Evolutionary conservation across 169 alveolate genomes (phyloP).

Genomic region (Plasmodium adleri): DNA sequence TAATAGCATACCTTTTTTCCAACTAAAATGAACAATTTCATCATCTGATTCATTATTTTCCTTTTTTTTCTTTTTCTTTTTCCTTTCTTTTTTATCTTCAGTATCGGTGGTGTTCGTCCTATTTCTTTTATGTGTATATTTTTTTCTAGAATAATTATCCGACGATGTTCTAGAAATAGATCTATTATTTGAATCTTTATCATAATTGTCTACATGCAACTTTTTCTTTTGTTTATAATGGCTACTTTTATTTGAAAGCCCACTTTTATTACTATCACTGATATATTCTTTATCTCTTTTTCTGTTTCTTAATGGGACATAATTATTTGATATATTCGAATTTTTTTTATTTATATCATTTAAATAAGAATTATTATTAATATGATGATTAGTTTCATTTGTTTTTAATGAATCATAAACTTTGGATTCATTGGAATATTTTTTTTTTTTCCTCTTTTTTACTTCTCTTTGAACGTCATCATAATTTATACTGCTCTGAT

Average conservation of each 20-base stretch:
- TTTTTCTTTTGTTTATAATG: slow-evolving; percentile 18
- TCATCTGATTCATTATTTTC: slow-evolving; percentile 65
- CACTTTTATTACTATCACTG: not conserved
- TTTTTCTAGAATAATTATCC: slow-evolving; percentile 14
- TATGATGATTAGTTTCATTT: slow-evolving; percentile 9
- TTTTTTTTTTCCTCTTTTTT: not conserved
- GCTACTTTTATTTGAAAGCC: slow-evolving; percentile 5
- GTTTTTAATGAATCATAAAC: slow-evolving; percentile 8
- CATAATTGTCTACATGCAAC: slow-evolving; percentile 7
- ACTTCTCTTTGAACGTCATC: not conserved
- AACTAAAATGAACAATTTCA: slow-evolving; percentile 80
- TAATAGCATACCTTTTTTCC: slow-evolving; percentile 85
- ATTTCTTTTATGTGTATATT: slow-evolving; percentile 32
- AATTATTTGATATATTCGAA: not conserved
- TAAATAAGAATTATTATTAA: not conserved
- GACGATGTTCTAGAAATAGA: slow-evolving; percentile 8
- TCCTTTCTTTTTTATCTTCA: slow-evolving; percentile 38
- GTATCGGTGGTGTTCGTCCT: slow-evolving; percentile 20
- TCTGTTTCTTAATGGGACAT: slow-evolving; percentile 2
- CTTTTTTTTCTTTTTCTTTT: slow-evolving; percentile 70
- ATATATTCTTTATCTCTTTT: slow-evolving; percentile 18
- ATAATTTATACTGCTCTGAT: not conserved
- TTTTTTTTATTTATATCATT: slow-evolving; percentile 8
- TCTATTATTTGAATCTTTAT: slow-evolving; percentile 22
- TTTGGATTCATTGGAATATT: not conserved